phyloP scores from a whole-genome alignment of 2,329 filamentous ascomycete species.

The Colletotrichum neosansevieriae region DNA sequence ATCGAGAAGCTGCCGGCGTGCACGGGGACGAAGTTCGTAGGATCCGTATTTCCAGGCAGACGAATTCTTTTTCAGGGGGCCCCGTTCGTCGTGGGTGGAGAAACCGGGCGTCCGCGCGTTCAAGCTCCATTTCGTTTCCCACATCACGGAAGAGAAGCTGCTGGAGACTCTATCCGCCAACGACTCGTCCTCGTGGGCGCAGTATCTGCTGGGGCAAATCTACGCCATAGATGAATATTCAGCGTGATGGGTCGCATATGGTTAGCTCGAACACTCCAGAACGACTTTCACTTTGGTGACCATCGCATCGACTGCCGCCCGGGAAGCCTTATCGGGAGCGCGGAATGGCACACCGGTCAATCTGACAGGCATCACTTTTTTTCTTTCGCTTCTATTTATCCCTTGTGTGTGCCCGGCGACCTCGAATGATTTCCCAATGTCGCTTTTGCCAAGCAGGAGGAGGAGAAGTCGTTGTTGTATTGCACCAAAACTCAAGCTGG shows the following conservation, averaged over 20 bases:
- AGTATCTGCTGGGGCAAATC: too few species aligned
- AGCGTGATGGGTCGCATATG: too few species aligned
- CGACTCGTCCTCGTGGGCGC: background rate
- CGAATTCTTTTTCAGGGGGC: background rate
- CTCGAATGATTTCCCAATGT: too few species aligned
- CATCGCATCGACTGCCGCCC: background rate
- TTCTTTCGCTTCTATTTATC: too few species aligned
- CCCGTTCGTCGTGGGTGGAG: slow-evolving; percentile 1
- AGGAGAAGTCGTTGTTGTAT: too few species aligned
- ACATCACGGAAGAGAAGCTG: slow-evolving; percentile 2
- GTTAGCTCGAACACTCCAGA: too few species aligned
- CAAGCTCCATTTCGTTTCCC: background rate
- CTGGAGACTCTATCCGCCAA: background rate
- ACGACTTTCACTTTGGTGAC: too few species aligned
- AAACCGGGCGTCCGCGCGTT: slow-evolving; percentile 22
- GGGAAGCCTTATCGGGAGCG: slow-evolving; percentile 10
- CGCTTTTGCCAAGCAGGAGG: too few species aligned
- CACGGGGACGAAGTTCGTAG: too few species aligned
- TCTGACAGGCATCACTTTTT: background rate
- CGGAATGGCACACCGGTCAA: background rate
- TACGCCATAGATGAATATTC: too few species aligned
- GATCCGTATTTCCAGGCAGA: slow-evolving; percentile 11
- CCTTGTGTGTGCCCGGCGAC: too few species aligned
- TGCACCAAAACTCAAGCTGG: background rate
- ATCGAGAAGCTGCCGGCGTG: background rate